Evolutionary conservation across 2,329 filamentous ascomycete species (phyloP), one percentile per base, ranked within the genome.

Genomic region (Aspergillus latus): DNA sequence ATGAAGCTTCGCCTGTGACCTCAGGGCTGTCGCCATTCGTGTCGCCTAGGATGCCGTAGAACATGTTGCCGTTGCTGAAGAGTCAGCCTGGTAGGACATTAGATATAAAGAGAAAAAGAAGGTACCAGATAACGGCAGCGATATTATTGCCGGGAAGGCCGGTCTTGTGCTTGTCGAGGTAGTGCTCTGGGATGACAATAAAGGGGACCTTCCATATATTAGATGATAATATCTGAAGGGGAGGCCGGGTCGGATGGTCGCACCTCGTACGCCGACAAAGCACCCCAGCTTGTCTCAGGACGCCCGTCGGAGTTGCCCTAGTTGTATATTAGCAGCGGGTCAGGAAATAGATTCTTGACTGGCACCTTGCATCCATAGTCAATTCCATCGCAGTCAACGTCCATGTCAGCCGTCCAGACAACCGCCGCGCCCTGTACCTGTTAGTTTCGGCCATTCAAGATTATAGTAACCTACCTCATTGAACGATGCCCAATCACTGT

Each of bases 1-100:
- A 71, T 1, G 69, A 71, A 6, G 68, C 69, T 46, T 71, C 69
- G 4, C 69, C 69, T 8, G 67, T 71, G n/a, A 69, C 65, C 40
- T 71, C 45, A 3, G 69, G 69, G 5, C 30, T 40, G 42, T 70
- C 64, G 4, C 66, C 65, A 50, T 71, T 62, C 5, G 68, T 60
- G 45, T 71, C 69, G 2, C 68, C 69, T 13, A 66, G 65, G 29
- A 71, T 69, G 1, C 68, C 69, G 42, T 71, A 71, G 54, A 68
- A 70, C 66, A 71, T 71, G 5, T 71, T 68, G 8, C 65, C 64
- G n/a, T 68, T 52, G 36, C 69, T 71, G 11, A 13, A 30, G 6
- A 15, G 21, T 21, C 21, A 21, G 21, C 21, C 21, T 21, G 21
- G 21, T 21, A 21, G 21, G 21, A 21, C 13, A 21, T 32, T 29